Evolutionary conservation across 495 filamentous ascomycete species (phyloP), one percentile per base, ranked within the genome.

Genomic region (Annulohypoxylon nitens): DNA sequence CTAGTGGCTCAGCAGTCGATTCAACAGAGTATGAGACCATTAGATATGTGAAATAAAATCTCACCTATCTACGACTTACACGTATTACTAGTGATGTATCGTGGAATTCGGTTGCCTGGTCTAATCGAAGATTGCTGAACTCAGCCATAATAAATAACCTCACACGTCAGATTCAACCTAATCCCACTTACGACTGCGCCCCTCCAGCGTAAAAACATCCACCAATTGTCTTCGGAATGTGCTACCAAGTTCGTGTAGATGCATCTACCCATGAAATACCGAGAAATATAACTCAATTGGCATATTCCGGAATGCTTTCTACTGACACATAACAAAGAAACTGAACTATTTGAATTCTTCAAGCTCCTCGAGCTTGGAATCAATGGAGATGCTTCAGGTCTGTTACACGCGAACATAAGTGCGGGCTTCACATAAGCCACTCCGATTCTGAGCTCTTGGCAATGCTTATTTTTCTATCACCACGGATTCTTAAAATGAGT

Each of bases 11-110:
- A 23, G 54, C n/a, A 36, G 41, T 37, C n/a, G 20, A 20, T n/a
- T 16, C n/a, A 36, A 50, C 36, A n/a, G 33, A 20, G 10, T 11
- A 48, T 7, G 12, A 60, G 5, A 55, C 7, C 37, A 51, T 47
- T 36, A 57, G 26, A 23, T 18, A 54, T 34, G 37, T 3, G 30
- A 5, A 20, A 60, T 61, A 4, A 53, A 54, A 14, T 20, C 34
- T 67, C 53, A 18, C 71, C 71, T 74, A 74, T 74, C 66, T 36
- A 11, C 50, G 33, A 74, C 50, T 59, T 60, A 61, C 71, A 74
- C 71, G 71, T 74, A 58, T 36, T 41, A 39, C 20, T n/a, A 11
- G 37, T 73, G 16, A 30, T 18, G 16, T 0, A 37, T 58, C 18
- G 60, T 61, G 41, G 41, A 45, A 45, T 45, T 16, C 16, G 43